These are phyloP conservation scores for Abelmoschus esculentus DNA, from an alignment of 345 rosid species.

Conservation along the genomic window DNA sequence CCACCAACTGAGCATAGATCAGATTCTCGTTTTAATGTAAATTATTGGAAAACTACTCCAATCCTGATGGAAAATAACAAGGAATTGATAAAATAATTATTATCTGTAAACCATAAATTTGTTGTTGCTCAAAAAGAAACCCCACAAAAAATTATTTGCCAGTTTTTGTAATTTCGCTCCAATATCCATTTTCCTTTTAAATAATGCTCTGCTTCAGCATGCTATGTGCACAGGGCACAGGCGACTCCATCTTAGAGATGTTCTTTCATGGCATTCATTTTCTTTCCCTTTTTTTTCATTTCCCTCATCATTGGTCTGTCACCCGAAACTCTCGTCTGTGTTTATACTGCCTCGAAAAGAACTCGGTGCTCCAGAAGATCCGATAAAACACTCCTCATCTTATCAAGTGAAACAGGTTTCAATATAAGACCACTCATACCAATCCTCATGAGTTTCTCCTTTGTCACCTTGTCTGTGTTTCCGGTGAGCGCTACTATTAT, in stretches of 20 bases:
- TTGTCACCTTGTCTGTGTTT: slow-evolving; percentile 59
- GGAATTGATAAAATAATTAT: too few relatives aligned
- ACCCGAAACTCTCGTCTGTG: not conserved
- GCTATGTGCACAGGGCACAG: not conserved
- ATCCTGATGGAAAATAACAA: too few relatives aligned
- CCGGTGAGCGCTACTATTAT: slow-evolving; percentile 83
- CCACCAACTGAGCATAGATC: too few relatives aligned
- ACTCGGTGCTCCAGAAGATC: slow-evolving; percentile 65
- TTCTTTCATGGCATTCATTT: not conserved
- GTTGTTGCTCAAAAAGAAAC: not conserved
- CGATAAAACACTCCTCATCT: slow-evolving; percentile 66
- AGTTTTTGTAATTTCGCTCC: not conserved
- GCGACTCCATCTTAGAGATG: not conserved
- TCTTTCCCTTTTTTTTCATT: not conserved
- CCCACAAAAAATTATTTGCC: not conserved
- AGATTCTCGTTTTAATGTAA: too few relatives aligned
- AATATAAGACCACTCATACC: slow-evolving; percentile 69
- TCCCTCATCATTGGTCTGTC: not conserved
- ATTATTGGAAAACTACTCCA: too few relatives aligned
- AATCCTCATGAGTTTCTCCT: slow-evolving; percentile 72
- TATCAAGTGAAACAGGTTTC: slow-evolving; percentile 78
- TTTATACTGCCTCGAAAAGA: slow-evolving; percentile 40
- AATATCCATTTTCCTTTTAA: not conserved
- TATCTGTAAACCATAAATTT: too few relatives aligned
- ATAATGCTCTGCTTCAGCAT: not conserved